These are phyloP conservation scores for Scalesia atractyloides DNA, from an alignment of 129 eudicot species.

Conservation along the genomic window DNA sequence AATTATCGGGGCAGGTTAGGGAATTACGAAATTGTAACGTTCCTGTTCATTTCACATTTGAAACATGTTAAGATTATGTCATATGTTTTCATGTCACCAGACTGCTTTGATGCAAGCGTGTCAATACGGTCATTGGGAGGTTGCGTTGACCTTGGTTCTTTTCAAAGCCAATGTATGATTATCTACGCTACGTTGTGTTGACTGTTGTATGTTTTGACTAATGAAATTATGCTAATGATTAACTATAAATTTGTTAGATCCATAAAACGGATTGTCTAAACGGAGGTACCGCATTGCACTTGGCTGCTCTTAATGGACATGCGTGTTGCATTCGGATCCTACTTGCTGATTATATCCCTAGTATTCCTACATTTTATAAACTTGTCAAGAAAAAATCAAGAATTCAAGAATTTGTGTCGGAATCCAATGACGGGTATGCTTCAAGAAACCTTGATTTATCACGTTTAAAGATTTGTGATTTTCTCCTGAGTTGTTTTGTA, in stretches of 20 bases:
- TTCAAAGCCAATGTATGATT: conserved; percentile 84
- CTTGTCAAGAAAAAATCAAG: conserved; percentile 50
- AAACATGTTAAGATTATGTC: background rate
- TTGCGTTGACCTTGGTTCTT: conserved; percentile 83
- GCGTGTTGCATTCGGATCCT: conserved; percentile 85
- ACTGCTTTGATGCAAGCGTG: conserved; percentile 99
- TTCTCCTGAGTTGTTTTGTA: background rate
- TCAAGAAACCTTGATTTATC: conserved; percentile 4
- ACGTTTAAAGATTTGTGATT: background rate
- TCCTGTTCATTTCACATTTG: conserved; percentile 1
- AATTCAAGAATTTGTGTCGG: conserved; percentile 38
- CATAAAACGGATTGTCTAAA: conserved; percentile 84
- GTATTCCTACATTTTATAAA: conserved; percentile 64
- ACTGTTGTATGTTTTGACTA: background rate
- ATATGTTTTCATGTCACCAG: conserved; percentile 47
- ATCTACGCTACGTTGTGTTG: conserved; percentile 13
- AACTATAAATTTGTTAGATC: conserved; percentile 51
- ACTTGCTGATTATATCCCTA: conserved; percentile 90
- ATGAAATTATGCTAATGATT: conserved; percentile 4
- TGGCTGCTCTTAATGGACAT: conserved; percentile 97
- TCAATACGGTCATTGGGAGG: conserved; percentile 99
- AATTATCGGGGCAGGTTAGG: conserved; percentile 95
- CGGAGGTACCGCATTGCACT: conserved; percentile 93
- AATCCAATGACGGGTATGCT: conserved; percentile 58
- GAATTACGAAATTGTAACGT: conserved; percentile 19